phyloP scores from a whole-genome alignment of 495 filamentous ascomycete genomes.

The Amniculicola lignicola region DNA sequence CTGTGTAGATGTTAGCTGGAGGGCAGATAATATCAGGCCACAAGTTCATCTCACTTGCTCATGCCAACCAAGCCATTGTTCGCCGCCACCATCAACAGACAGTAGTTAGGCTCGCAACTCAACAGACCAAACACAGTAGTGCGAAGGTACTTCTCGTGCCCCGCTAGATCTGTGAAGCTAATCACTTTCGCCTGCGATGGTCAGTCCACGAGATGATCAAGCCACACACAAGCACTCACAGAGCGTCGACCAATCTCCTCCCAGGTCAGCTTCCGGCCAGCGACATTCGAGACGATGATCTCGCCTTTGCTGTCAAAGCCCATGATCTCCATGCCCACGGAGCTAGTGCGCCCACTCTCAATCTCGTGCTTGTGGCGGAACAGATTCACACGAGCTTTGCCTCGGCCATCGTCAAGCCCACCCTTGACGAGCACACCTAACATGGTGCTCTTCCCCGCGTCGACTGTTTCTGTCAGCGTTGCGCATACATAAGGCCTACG shows the following conservation, averaged over 20 bases:
- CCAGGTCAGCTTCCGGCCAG: constrained; percentile 89
- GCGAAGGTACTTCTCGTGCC: constrained; percentile 91
- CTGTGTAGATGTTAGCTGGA: constrained; percentile 20
- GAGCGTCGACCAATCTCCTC: constrained; percentile 96
- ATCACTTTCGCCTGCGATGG: constrained; percentile 72
- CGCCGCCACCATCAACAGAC: constrained; percentile 95
- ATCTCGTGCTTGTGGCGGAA: constrained; percentile 98
- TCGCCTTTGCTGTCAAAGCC: constrained; percentile 90
- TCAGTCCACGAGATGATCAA: no score
- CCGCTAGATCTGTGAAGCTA: constrained; percentile 91
- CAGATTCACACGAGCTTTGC: constrained; percentile 91
- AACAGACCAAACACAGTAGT: constrained; percentile 96
- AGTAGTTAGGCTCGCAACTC: constrained; percentile 95
- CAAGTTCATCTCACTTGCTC: constrained; percentile 78
- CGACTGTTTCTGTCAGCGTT: constrained; percentile 53
- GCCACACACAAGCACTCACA: constrained; percentile 40
- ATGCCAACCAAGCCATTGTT: constrained; percentile 97
- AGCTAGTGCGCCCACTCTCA: constrained; percentile 90
- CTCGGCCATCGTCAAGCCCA: constrained; percentile 88
- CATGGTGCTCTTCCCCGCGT: constrained; percentile 96
- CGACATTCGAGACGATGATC: constrained; percentile 72
- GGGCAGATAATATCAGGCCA: neutral
- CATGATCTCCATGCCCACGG: constrained; percentile 98
- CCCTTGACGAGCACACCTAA: constrained; percentile 95
- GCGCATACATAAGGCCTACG: neutral